Conservation (phyloP, 768 basidiomycete genomes). For the Kwoniella bestiolae region DNA sequence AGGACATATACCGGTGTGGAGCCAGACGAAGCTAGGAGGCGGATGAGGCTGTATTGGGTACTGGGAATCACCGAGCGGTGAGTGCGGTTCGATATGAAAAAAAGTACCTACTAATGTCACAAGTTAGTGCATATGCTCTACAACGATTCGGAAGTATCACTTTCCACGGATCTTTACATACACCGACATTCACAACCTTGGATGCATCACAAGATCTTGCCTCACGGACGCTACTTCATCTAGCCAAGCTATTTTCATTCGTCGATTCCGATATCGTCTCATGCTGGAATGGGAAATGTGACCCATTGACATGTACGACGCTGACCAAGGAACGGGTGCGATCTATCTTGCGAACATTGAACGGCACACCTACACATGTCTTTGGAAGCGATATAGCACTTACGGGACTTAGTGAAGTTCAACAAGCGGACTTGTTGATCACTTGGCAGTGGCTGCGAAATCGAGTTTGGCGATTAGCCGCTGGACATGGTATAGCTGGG, state of each 20-base stretch:
- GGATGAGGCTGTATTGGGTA: conserved; percentile 43
- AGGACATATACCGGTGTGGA: conserved; percentile 23
- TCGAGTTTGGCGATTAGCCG: conserved; percentile 37
- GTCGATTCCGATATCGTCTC: conserved; percentile 41
- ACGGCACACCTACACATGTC: conserved; percentile 23
- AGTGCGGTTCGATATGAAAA: background rate
- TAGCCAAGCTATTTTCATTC: conserved; percentile 39
- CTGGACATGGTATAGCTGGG: conserved; percentile 33
- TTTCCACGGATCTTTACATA: conserved; percentile 8
- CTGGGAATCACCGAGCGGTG: conserved; percentile 45
- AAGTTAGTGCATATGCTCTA: conserved; percentile 40
- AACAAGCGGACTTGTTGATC: conserved; percentile 43
- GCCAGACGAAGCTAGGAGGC: conserved; percentile 23
- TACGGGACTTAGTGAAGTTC: conserved; percentile 30
- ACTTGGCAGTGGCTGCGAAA: conserved; percentile 50
- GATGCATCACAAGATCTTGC: conserved; percentile 21
- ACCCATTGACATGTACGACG: conserved; percentile 15
- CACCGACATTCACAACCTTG: background rate
- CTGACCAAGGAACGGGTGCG: conserved; percentile 19
- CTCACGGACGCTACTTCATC: conserved; percentile 28
- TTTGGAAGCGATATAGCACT: conserved; percentile 24
- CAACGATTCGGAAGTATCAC: conserved; percentile 33
- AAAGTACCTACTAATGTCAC: background rate
- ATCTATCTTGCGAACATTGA: conserved; percentile 12
- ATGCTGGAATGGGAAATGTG: conserved; percentile 47